Base-by-base conservation (phyloP, 257 asterid species). In the Scutellaria minor region DNA sequence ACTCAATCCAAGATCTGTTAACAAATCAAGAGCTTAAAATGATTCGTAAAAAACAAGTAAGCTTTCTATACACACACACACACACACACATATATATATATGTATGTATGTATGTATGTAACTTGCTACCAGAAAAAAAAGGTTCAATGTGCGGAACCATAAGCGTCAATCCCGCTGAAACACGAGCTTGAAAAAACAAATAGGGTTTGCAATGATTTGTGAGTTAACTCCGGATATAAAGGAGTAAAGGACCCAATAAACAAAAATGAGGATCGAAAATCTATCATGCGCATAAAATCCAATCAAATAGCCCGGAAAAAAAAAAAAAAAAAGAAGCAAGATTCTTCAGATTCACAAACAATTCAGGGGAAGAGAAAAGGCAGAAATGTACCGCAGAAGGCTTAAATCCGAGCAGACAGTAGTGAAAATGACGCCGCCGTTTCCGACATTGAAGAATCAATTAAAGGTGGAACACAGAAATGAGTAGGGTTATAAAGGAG, bases 101-200 rank as follows among this genome's bases (percentile, higher is more conserved):
- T 31, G 5, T 1, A 4, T 31, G 37, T 2, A 4, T 31, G 37
- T 31, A 31, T 31, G 37, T 31, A 31, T 3, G 2, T 31, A 31
- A 31, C 37, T 31, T 53, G 56, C 68, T 68, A 53, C 68, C 37
- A 48, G 40, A 47, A 68, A 72, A 18, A 18, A 74, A 48, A 55
- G 73, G 58, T 20, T 70, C 56, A 31, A 74, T 65, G 50, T 22
- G 70, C 70, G 72, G 73, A 74, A 82, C 80, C 74, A 79, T 66
- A 70, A 71, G 73, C 86, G 75, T 48, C 75, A 83, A 80, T 79
- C 78, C 70, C 82, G 82, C 85, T 78, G 81, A 62, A 18, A 58
- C 78, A 77, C n/a, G 56, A 52, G 62, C 68, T 66, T 75, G 5
- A 31, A 73, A 59, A 72, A 75, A 73, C 77, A 70, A 76, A 68